Conservation (phyloP, 2,329 filamentous ascomycete genomes). For the Blastomyces parvus region DNA sequence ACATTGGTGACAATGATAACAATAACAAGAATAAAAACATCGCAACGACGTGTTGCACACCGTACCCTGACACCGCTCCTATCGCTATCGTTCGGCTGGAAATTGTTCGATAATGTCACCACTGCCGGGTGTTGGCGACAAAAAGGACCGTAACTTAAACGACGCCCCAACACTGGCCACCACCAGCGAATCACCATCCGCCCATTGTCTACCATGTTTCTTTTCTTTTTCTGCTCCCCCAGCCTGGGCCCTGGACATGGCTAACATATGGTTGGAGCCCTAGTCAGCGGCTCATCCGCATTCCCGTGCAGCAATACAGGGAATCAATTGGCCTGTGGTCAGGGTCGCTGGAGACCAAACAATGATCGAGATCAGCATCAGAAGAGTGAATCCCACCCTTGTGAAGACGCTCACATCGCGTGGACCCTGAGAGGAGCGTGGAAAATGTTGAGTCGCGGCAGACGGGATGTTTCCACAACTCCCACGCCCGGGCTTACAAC, state of each 20-base stretch:
- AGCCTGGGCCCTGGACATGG: not conserved
- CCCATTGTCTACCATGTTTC: not conserved
- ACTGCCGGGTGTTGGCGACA: not conserved
- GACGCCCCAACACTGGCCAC: too few species aligned
- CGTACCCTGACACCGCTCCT: not conserved
- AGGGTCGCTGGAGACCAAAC: not conserved
- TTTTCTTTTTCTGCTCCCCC: not conserved
- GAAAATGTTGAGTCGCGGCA: too few species aligned
- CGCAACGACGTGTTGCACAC: not conserved
- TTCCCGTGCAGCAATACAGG: not conserved
- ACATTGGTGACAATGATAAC: not conserved
- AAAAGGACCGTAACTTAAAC: too few species aligned
- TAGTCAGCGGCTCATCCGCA: not conserved
- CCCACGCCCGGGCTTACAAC: too few species aligned
- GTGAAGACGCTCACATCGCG: not conserved
- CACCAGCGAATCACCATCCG: not conserved
- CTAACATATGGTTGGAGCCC: not conserved
- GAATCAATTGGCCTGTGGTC: slow-evolving; percentile 1
- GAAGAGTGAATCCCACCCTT: not conserved
- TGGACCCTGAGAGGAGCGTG: not conserved
- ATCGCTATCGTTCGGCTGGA: not conserved
- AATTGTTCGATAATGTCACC: not conserved
- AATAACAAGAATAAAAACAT: too few species aligned
- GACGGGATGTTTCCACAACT: too few species aligned
- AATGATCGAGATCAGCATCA: not conserved